Conservation (phyloP, 2,329 filamentous ascomycete species). For the Alternaria consortialis region DNA sequence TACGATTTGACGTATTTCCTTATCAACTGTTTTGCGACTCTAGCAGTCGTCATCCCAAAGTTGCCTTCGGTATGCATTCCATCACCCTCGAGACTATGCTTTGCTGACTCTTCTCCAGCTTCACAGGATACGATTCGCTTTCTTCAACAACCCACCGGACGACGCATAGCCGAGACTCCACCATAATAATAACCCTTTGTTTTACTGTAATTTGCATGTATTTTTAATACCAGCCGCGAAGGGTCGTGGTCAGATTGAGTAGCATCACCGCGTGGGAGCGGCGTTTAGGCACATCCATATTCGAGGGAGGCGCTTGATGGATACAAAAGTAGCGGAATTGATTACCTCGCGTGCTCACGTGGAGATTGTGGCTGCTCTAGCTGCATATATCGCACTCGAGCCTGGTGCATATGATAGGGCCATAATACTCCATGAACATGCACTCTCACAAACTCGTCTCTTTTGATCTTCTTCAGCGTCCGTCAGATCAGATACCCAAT, state of each 20-base stretch:
- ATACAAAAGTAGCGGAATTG: constrained; percentile 25
- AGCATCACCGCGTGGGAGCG: constrained; percentile 39
- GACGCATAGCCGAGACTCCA: constrained; percentile 36
- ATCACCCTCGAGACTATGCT: neutral
- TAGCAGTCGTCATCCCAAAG: constrained; percentile 95
- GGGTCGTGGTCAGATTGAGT: constrained; percentile 36
- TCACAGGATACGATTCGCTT: constrained; percentile 51
- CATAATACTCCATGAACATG: neutral
- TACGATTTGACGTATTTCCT: constrained; percentile 97
- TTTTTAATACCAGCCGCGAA: constrained; percentile 43
- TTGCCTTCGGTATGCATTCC: constrained; percentile 81
- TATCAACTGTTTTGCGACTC: constrained; percentile 92
- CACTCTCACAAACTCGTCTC: neutral
- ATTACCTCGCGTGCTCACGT: constrained; percentile 19
- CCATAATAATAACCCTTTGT: constrained; percentile 30
- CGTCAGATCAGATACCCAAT: neutral
- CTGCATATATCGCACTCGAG: constrained; percentile 9
- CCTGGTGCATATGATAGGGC: neutral
- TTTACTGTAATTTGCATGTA: constrained; percentile 47
- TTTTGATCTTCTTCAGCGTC: neutral
- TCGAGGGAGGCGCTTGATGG: constrained; percentile 20
- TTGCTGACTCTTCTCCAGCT: constrained; percentile 35
- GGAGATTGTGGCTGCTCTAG: constrained; percentile 15
- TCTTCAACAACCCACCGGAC: constrained; percentile 52
- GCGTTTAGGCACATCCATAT: constrained; percentile 34